Evolutionary conservation across 768 basidiomycete species (phyloP), one percentile per base, ranked within the genome.

Genomic region (Leccinum disarticulatum): DNA sequence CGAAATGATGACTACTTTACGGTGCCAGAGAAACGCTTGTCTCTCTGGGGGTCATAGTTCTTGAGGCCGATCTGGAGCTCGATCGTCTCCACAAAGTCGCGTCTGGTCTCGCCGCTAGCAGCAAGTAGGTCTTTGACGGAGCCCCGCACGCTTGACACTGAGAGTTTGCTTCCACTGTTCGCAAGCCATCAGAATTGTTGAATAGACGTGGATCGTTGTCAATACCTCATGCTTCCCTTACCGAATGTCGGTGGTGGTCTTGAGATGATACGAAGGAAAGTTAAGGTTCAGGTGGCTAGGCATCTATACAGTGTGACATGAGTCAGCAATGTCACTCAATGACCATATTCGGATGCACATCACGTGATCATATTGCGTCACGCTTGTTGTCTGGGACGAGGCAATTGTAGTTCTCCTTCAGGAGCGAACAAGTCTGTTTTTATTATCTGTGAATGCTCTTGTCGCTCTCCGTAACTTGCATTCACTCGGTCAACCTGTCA

Each of bases 21-120:
- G 54, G 94, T 97, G 72, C 94, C 94, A 65, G 93, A 95, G 91
- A 99, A 98, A 93, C 97, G 97, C 84, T 98, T 99, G 80, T 99
- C 97, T 65, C 97, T 84, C 87, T 98, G 97, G 68, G 97, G 96
- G 78, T 99, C 95, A 81, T 97, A 97, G 86, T 97, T 97, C 83
- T 96, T 97, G 72, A 97, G 85, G 67, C 95, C 95, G 68, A 97
- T 92, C 77, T 96, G 94, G 68, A 97, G 84, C 77, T 97, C 95
- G 73, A 96, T 88, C 59, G 95, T 97, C 84, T 96, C 94, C 64
- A 95, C 86, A 74, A 95, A 96, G 77, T 96, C 95, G 69, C 94
- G 87, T 79, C 84, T 90, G 80, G 91, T 90, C 77, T 94, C 93
- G 79, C 88, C 88, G 66, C 79, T 90, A 70, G 93, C 87, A 58